Percentiles rank a stretch among this genome's conserved stretches.
These are phyloP conservation scores for Lactifluus hygrophoroides DNA, from an alignment of 768 basidiomycete genomes.

Conservation along the genomic window DNA sequence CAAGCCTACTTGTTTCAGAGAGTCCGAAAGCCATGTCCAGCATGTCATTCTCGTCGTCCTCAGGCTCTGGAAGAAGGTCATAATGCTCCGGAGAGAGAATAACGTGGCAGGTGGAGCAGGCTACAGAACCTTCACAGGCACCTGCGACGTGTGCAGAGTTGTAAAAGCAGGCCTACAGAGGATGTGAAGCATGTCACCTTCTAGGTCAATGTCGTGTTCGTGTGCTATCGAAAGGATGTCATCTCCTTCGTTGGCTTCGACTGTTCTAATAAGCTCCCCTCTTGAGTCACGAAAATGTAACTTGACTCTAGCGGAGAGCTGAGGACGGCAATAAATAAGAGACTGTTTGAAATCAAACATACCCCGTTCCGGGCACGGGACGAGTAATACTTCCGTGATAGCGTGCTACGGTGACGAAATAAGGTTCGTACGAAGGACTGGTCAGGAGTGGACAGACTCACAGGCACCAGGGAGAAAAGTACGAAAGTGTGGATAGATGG, in stretches of 20 bases:
- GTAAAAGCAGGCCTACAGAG: not conserved
- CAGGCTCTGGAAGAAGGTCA: constrained; percentile 83
- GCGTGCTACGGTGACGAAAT: constrained; percentile 16
- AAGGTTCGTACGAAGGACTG: not conserved
- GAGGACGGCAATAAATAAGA: not conserved
- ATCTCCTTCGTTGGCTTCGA: constrained; percentile 92
- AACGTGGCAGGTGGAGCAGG: constrained; percentile 96
- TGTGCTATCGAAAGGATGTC: constrained; percentile 87
- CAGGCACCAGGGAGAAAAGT: not conserved
- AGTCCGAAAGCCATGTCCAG: constrained; percentile 96
- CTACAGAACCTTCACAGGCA: constrained; percentile 93
- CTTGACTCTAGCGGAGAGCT: constrained; percentile 52
- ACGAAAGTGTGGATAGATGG: not conserved
- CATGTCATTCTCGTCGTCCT: constrained; percentile 98
- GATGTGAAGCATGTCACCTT: constrained; percentile 45
- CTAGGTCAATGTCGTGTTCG: constrained; percentile 92
- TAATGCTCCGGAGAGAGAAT: constrained; percentile 77
- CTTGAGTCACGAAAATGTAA: constrained; percentile 87
- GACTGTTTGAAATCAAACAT: constrained; percentile 10
- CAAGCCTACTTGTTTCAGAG: constrained; percentile 83
- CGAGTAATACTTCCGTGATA: constrained; percentile 49
- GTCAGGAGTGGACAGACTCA: not conserved
- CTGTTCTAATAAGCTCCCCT: constrained; percentile 72
- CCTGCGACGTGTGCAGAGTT: constrained; percentile 39
- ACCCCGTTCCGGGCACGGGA: constrained; percentile 67